Evolutionary conservation across 2,329 filamentous ascomycete genomes (phyloP).

Genomic region (Fusarium pseudonygamai): DNA sequence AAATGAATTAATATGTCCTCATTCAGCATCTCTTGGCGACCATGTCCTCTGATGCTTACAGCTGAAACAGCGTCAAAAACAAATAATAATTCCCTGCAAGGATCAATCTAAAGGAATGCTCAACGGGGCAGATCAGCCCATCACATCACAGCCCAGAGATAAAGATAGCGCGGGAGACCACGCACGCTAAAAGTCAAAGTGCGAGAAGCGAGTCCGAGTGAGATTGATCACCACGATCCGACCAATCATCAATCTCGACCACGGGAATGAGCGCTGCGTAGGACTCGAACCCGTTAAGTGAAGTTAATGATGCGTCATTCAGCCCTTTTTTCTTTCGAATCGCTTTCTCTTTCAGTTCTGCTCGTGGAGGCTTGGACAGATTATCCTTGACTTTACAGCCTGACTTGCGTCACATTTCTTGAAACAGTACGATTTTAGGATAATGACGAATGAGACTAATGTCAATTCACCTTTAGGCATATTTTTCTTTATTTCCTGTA

Average conservation of each 20-base stretch:
- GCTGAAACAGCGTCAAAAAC: neutral
- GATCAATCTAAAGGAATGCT: neutral
- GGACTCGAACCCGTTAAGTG: neutral
- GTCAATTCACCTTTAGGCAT: neutral
- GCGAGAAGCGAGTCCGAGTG: slow-evolving; percentile 26
- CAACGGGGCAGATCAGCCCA: neutral
- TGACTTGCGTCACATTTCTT: neutral
- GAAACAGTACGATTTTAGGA: neutral
- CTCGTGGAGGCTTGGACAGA: neutral
- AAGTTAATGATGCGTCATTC: neutral
- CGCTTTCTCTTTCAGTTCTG: neutral
- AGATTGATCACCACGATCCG: neutral
- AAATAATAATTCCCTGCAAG: neutral
- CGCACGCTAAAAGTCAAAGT: neutral
- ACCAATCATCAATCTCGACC: slow-evolving; percentile 1
- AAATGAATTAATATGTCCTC: neutral
- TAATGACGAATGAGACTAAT: neutral
- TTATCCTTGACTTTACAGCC: neutral
- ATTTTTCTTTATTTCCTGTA: neutral
- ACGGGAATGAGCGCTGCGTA: neutral
- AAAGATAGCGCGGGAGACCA: neutral
- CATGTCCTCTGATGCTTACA: neutral
- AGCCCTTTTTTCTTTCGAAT: neutral
- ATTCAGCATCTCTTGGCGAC: neutral
- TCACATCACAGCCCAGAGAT: neutral